Conservation (phyloP, 2,329 filamentous ascomycete genomes). For the Fusarium humuli region DNA sequence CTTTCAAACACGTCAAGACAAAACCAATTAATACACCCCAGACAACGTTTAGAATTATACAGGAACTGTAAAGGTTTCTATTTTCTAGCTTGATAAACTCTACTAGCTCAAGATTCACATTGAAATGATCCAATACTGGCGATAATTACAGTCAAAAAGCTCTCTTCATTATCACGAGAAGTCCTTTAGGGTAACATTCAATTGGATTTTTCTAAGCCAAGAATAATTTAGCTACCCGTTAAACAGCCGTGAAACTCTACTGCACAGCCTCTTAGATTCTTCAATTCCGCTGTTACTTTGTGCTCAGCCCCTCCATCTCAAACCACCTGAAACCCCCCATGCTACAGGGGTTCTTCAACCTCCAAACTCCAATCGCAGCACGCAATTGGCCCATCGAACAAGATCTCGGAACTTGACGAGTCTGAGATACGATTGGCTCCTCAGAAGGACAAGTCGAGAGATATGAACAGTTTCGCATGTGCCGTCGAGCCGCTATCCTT, state of each 20-base stretch:
- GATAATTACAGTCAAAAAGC: no score
- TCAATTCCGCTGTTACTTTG: neutral
- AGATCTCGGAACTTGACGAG: constrained; percentile 21
- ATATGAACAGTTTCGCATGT: neutral
- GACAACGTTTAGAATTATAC: no score
- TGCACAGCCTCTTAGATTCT: neutral
- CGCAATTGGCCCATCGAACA: neutral
- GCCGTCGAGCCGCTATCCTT: neutral
- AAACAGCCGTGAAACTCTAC: neutral
- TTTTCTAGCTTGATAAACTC: no score
- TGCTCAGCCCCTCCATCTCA: neutral
- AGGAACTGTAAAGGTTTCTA: no score
- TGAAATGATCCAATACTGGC: no score
- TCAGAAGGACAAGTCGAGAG: neutral
- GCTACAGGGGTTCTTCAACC: neutral
- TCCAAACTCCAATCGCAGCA: neutral
- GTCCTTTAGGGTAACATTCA: neutral
- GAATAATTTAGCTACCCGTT: neutral
- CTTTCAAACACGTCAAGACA: no score
- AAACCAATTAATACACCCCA: no score
- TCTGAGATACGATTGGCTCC: constrained; percentile 3
- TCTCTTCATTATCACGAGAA: neutral
- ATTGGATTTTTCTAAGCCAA: neutral
- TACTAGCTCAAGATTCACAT: no score
- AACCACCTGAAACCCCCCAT: constrained; percentile 18